Conservation (phyloP, 1,284 basidiomycete species). For the Bondarzewia mesenterica region DNA sequence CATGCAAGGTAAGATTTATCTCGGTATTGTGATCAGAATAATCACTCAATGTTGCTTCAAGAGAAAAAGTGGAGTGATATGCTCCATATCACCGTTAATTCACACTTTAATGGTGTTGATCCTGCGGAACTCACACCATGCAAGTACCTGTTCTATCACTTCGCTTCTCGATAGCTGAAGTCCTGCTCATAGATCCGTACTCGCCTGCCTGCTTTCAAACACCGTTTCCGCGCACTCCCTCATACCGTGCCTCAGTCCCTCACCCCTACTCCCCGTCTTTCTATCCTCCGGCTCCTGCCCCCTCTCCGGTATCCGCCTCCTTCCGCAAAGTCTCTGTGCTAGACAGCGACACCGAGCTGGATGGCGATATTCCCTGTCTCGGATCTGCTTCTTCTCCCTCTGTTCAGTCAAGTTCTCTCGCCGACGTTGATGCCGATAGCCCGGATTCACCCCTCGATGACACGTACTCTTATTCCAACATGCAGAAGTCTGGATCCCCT, state of each 20-base stretch:
- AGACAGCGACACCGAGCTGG: not conserved
- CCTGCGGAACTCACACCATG: not conserved
- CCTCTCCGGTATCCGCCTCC: slow-evolving; percentile 5
- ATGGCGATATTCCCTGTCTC: slow-evolving; percentile 10
- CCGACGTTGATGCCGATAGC: slow-evolving; percentile 1
- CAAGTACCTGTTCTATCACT: not conserved
- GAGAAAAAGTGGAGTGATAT: not conserved
- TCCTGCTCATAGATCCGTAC: not conserved
- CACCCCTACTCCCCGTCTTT: not conserved
- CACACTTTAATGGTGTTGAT: not conserved
- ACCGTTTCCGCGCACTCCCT: not conserved
- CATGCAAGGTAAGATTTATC: not conserved
- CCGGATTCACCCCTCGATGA: not conserved
- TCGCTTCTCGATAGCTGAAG: not conserved
- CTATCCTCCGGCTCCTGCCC: not conserved
- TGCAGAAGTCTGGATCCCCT: not conserved
- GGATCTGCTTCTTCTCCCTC: slow-evolving; percentile 1
- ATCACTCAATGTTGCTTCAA: no score
- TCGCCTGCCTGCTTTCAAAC: not conserved
- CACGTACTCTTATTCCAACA: not conserved
- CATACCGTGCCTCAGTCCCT: not conserved
- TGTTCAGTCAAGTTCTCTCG: slow-evolving; percentile 5
- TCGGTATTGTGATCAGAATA: not conserved
- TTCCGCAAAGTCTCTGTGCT: not conserved
- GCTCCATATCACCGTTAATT: not conserved